Evolutionary conservation across 2,329 filamentous ascomycete species (phyloP).

Genomic region (Venturia carpophila): DNA sequence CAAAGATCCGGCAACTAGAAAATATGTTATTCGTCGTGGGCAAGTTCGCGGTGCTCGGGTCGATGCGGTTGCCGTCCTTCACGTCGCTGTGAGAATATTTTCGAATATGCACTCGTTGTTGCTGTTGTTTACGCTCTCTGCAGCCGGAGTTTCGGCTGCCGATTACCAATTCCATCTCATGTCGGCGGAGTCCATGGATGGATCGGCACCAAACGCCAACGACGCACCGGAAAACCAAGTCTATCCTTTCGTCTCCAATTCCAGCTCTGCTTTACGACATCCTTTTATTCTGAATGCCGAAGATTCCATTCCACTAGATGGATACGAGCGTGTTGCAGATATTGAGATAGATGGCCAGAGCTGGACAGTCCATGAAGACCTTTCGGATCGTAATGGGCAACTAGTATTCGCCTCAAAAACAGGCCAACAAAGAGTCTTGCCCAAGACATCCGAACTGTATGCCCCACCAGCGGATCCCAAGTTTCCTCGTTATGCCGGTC

Average conservation of each 20-base stretch:
- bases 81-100: neutral
- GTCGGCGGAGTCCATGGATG: neutral
- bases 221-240: neutral
- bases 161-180: neutral
- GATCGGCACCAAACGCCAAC: neutral
- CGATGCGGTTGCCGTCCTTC: neutral
- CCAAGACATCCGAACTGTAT: constrained; percentile 9
- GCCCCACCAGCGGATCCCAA: neutral
- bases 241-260: neutral
- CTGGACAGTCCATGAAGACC: constrained; percentile 12
- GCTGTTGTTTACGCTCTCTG: neutral
- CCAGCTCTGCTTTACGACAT: constrained; percentile 2
- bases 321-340: constrained; percentile 1
- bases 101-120: neutral
- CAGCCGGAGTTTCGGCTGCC: neutral
- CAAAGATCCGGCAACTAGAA: neutral
- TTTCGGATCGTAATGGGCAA: neutral
- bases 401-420: constrained; percentile 9
- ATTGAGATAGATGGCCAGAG: constrained; percentile 1
- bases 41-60: neutral
- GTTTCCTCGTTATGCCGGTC: constrained; percentile 14
- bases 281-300: neutral
- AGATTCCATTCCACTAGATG: neutral
- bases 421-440: constrained; percentile 6
- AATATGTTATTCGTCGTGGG: neutral